Conservation (phyloP, 1,139 yeast species). For the Wickerhamiella pararugosa region DNA sequence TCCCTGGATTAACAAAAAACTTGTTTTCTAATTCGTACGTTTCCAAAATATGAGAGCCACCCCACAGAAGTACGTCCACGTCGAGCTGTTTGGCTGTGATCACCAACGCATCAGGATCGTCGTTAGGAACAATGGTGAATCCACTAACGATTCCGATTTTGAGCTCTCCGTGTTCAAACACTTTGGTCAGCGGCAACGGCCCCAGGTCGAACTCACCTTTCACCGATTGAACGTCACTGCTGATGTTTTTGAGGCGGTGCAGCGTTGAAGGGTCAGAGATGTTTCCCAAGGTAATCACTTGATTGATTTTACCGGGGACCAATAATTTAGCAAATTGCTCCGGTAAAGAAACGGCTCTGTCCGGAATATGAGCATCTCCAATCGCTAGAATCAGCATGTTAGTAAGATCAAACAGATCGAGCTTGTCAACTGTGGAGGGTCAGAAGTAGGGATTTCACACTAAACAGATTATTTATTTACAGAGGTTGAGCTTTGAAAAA, state of each 20-base stretch:
- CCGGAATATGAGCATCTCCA: conserved; percentile 85
- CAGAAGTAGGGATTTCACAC: not conserved
- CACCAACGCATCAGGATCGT: conserved; percentile 72
- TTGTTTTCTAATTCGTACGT: conserved; percentile 87
- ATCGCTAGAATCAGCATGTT: conserved; percentile 73
- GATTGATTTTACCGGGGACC: conserved; percentile 68
- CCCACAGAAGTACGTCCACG: conserved; percentile 87
- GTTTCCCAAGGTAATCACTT: conserved; percentile 78
- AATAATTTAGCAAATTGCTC: conserved; percentile 48
- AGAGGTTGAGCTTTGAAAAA: not conserved
- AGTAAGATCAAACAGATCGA: not conserved
- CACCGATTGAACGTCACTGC: conserved; percentile 62
- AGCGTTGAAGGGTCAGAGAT: conserved; percentile 52
- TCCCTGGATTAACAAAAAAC: conserved; percentile 88
- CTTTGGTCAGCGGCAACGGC: conserved; percentile 45
- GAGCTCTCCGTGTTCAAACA: conserved; percentile 53
- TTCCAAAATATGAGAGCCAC: conserved; percentile 89
- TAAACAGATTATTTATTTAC: not conserved
- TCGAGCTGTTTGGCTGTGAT: conserved; percentile 81
- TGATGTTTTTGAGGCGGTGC: conserved; percentile 47
- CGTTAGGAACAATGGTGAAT: conserved; percentile 65
- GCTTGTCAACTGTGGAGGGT: not conserved
- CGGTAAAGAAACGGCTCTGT: conserved; percentile 40
- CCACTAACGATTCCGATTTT: conserved; percentile 81
- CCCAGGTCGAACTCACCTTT: conserved; percentile 57